Evolutionary conservation across 2,329 filamentous ascomycete species (phyloP), one percentile per base, ranked within the genome.

Genomic region (Cercospora sp.): DNA sequence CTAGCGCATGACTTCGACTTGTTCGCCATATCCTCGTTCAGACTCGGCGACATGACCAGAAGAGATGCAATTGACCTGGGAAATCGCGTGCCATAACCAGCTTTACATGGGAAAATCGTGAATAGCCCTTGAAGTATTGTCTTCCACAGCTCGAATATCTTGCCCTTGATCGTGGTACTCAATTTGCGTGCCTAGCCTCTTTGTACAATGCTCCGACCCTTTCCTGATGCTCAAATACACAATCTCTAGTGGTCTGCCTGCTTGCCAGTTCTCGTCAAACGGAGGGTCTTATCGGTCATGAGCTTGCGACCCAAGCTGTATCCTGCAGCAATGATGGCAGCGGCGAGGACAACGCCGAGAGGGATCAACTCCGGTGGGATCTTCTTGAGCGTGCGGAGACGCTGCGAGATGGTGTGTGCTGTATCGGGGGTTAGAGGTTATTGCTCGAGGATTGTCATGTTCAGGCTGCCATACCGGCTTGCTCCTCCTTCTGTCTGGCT

Each of bases 381-480:
- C 84, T 90, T 89, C 87, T 91, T 94, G 79, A 97, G 86, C 80
- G 89, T 90, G 81, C 94, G 91, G 77, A 99, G 86, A 81, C 94
- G 92, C 86, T 98, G 95, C 74, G 94, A 97, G 82, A 98, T 89
- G 77, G 94, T 97, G 85, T 98, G 95, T 80, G 93, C 95, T 99
- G 76, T 60, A 9, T 67, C 55, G 64, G 45, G n/a, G 60, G 63
- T 63, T 45, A 61, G 58, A 40, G 13, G 10, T 26, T 21, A 49
- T 12, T 26, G 49, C 16, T 26, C 26, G 53, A 53, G 24, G 2
- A 28, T 13, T 26, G 37, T 10, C 10, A 13, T n/a, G 18, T 34
- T 10, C 16, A 18, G 55, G n/a, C 71, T 21, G 13, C 18, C 83
- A 73, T 86, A 90, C 88, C 88, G 79, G 85, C 84, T 72, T 89